These are phyloP conservation scores for Boechera stricta DNA, from an alignment of 345 rosid genomes.

Conservation along the genomic window DNA sequence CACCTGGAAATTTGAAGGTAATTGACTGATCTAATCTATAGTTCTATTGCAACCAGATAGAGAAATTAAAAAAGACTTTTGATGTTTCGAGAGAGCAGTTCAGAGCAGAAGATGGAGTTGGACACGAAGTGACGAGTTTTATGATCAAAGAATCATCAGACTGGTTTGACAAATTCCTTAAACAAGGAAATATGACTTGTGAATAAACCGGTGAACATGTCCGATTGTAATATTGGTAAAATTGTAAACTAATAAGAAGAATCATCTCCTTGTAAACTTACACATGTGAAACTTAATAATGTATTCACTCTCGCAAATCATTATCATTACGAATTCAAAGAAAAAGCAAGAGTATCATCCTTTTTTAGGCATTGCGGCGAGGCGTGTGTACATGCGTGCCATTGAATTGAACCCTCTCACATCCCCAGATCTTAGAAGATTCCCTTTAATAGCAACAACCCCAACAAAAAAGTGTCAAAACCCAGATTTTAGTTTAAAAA, in stretches of 20 bases:
- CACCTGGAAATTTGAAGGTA: conserved; percentile 63
- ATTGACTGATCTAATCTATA: conserved; percentile 7
- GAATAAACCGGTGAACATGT: not conserved
- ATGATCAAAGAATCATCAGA: conserved; percentile 85
- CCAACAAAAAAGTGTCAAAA: conserved; percentile 3
- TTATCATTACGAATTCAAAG: not conserved
- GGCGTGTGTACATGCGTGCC: conserved; percentile 86
- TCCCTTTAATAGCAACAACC: conserved; percentile 54
- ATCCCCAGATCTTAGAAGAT: conserved; percentile 92
- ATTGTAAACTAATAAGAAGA: conserved; percentile 5
- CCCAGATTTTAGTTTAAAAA: not conserved
- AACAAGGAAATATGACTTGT: conserved; percentile 30
- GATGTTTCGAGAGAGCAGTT: conserved; percentile 51
- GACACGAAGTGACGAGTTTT: conserved; percentile 64
- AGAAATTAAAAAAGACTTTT: not conserved
- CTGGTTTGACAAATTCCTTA: conserved; percentile 72
- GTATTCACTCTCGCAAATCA: conserved; percentile 19
- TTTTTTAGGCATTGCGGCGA: conserved; percentile 87
- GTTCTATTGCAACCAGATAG: not conserved
- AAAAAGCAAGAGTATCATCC: conserved; percentile 53
- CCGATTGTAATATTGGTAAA: not conserved
- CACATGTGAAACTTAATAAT: conserved; percentile 18
- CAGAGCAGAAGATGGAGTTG: conserved; percentile 65
- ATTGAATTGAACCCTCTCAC: conserved; percentile 91
- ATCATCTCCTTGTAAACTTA: conserved; percentile 27